phyloP scores from a whole-genome alignment of 768 basidiomycete species.

The Pleurotus djamor region DNA sequence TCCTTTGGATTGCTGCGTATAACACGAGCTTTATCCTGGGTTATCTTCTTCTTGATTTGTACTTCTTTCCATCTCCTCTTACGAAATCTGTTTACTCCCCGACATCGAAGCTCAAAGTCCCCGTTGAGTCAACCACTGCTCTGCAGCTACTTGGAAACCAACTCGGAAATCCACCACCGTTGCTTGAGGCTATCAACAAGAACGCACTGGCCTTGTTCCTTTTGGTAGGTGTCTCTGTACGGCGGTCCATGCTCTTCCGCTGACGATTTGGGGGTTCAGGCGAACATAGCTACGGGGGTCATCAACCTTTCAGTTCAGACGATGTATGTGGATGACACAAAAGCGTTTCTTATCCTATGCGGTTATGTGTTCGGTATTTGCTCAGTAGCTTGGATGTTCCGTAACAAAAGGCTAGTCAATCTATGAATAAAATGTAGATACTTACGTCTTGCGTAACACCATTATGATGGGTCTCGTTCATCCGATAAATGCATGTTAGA shows the following conservation, averaged over 20 bases:
- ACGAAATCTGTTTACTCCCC: slow-evolving; percentile 19
- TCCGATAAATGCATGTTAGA: too few species aligned
- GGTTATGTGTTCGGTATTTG: slow-evolving; percentile 62
- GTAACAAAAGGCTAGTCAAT: not conserved
- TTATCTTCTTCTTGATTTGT: slow-evolving; percentile 76
- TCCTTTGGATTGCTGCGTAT: slow-evolving; percentile 86
- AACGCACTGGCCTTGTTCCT: too few species aligned
- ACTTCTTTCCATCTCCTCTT: slow-evolving; percentile 54
- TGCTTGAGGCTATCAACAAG: too few species aligned
- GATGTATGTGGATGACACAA: slow-evolving; percentile 64
- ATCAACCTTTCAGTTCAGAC: slow-evolving; percentile 80
- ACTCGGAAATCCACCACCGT: too few species aligned
- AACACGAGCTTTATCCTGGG: slow-evolving; percentile 83
- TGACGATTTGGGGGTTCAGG: slow-evolving; percentile 38
- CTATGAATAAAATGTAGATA: too few species aligned
- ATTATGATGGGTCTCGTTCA: too few species aligned
- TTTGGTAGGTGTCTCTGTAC: too few species aligned
- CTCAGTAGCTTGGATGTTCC: slow-evolving; percentile 37
- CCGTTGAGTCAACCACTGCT: slow-evolving; percentile 6
- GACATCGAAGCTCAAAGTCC: slow-evolving; percentile 25
- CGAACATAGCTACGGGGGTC: slow-evolving; percentile 84
- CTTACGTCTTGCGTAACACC: too few species aligned
- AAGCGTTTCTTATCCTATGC: slow-evolving; percentile 61
- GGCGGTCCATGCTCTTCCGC: not conserved
- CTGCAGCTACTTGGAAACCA: not conserved